Percentiles rank a stretch among this genome's conserved stretches.
Evolutionary conservation across 2,329 filamentous ascomycete genomes (phyloP).

Genomic region (Talaromyces sp.): DNA sequence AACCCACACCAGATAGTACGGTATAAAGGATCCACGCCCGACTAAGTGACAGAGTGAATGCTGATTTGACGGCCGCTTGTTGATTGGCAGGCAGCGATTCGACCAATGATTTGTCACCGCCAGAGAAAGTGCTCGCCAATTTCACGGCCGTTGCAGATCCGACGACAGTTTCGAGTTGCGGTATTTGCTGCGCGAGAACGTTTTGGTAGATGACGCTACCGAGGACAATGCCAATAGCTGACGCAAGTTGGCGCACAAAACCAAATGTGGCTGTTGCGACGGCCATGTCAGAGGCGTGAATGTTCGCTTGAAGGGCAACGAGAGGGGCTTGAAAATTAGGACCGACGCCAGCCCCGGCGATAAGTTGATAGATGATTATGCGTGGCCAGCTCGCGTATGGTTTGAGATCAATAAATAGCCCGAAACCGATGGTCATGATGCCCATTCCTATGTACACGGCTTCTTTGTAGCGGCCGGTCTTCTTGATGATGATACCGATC

Average conservation of each 20-base stretch:
- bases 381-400: constrained; percentile 51
- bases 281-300: constrained; percentile 58
- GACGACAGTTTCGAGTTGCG: constrained; percentile 28
- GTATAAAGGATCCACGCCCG: constrained; percentile 53
- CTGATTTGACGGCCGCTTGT: constrained; percentile 36
- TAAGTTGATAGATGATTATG: constrained; percentile 54
- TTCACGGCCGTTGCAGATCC: constrained; percentile 27
- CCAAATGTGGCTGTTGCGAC: constrained; percentile 60
- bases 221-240: constrained; percentile 56
- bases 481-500: constrained; percentile 68
- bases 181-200: constrained; percentile 32
- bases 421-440: constrained; percentile 62
- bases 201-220: constrained; percentile 51
- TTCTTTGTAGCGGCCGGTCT: constrained; percentile 63
- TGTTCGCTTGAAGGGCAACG: constrained; percentile 61
- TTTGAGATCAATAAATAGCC: constrained; percentile 58
- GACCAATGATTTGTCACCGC: constrained; percentile 34
- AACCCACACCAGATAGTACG: constrained; percentile 32
- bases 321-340: constrained; percentile 62
- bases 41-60: constrained; percentile 43
- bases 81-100: constrained; percentile 32
- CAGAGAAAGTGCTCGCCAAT: constrained; percentile 34
- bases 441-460: constrained; percentile 58
- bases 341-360: constrained; percentile 59
- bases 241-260: constrained; percentile 58